A percentile compares a stretch with the other conserved stretches of the same genome.
These are phyloP conservation scores for Suillus lakei DNA, from an alignment of 768 basidiomycete genomes.

Conservation along the genomic window DNA sequence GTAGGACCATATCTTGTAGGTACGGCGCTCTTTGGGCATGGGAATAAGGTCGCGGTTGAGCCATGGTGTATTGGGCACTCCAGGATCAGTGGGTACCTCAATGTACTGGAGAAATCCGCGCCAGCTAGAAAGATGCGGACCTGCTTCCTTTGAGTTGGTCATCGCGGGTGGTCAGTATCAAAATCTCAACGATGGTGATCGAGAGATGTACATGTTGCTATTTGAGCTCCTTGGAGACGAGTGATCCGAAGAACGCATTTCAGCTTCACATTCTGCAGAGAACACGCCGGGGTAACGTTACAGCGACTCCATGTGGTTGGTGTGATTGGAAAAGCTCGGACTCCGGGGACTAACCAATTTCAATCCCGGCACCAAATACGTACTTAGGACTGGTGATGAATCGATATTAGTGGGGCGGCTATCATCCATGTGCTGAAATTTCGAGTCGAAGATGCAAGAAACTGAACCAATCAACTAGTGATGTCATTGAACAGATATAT, in stretches of 20 bases:
- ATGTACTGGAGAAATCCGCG: not conserved
- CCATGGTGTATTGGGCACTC: conserved; percentile 11
- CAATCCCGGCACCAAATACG: not conserved
- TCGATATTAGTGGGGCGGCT: too few relatives aligned
- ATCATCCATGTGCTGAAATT: too few relatives aligned
- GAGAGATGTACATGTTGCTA: not conserved
- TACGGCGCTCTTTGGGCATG: conserved; percentile 30
- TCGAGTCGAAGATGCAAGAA: too few relatives aligned
- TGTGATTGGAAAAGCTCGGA: not conserved
- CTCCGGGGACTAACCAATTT: not conserved
- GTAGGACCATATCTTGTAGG: conserved; percentile 32
- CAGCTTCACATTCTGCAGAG: not conserved
- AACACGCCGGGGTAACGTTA: too few relatives aligned
- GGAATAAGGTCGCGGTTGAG: conserved; percentile 30
- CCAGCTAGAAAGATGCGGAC: not conserved
- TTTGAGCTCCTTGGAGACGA: not conserved
- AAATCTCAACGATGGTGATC: not conserved
- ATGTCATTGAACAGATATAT: too few relatives aligned
- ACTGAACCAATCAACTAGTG: too few relatives aligned
- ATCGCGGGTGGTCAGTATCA: not conserved
- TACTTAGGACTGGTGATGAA: not conserved
- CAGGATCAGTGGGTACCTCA: not conserved
- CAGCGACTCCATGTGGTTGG: too few relatives aligned
- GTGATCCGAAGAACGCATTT: not conserved
- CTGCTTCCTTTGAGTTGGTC: not conserved